Percentiles rank a stretch among this genome's conserved stretches.
Conservation (phyloP, 306 rosid genomes). For the Arachis hypogaea region DNA sequence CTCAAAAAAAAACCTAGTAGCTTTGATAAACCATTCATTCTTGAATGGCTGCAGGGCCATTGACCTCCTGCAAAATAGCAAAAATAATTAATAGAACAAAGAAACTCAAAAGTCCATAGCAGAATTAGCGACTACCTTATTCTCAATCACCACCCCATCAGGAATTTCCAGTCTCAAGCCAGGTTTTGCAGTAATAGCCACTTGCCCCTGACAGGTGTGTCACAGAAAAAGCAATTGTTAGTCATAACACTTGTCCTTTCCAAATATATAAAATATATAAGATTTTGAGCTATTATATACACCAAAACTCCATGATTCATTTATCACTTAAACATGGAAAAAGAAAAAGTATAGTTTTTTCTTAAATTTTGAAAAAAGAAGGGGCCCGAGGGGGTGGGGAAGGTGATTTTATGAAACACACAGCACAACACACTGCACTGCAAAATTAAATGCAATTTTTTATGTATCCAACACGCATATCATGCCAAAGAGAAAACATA, state of each 20-base stretch:
- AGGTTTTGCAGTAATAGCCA: slow-evolving; percentile 62
- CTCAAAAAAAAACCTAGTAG: slow-evolving; percentile 16
- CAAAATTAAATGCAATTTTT: background rate
- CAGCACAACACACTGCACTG: slow-evolving; percentile 3
- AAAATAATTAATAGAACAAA: slow-evolving; percentile 2
- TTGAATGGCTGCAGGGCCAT: slow-evolving; percentile 49
- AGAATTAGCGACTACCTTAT: slow-evolving; percentile 51
- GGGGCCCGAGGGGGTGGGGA: no score
- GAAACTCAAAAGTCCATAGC: slow-evolving; percentile 19
- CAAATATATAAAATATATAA: no score
- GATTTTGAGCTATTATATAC: no score
- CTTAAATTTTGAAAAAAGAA: no score
- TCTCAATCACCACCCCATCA: slow-evolving; percentile 59
- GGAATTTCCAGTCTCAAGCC: slow-evolving; percentile 74
- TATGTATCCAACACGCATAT: slow-evolving; percentile 9
- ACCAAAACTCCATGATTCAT: no score
- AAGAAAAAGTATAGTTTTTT: background rate
- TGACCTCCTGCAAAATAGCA: slow-evolving; percentile 58
- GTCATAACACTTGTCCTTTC: background rate
- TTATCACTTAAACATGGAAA: background rate
- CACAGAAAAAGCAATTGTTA: slow-evolving; percentile 21
- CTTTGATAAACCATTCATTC: slow-evolving; percentile 29
- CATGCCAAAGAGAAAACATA: slow-evolving; percentile 15
- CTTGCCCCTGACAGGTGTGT: slow-evolving; percentile 61
- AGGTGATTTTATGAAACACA: background rate